phyloP scores from a whole-genome alignment of 768 basidiomycete species.

The Royoungia palumana region DNA sequence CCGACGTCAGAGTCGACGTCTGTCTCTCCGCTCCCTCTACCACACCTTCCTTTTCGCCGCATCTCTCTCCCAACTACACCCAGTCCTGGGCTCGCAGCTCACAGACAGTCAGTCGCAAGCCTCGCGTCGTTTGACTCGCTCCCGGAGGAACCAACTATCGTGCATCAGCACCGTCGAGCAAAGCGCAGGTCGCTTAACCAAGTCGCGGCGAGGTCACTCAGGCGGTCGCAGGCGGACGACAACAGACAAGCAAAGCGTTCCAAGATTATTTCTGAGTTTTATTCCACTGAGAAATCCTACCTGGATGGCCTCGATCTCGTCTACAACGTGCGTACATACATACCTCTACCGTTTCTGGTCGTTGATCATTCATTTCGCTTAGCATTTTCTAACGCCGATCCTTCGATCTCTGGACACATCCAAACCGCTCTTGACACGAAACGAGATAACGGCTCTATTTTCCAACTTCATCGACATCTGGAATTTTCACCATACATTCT shows the following conservation, averaged over 20 bases:
- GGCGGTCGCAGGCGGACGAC: constrained; percentile 42
- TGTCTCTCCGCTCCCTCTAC: constrained; percentile 34
- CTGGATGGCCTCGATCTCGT: constrained; percentile 80
- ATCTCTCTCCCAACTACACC: constrained; percentile 59
- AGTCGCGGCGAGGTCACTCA: constrained; percentile 16
- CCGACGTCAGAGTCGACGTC: constrained; percentile 29
- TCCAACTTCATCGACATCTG: constrained; percentile 90
- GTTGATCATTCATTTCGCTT: constrained; percentile 1
- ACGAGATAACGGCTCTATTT: constrained; percentile 70
- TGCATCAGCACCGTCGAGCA: constrained; percentile 29
- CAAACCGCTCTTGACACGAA: constrained; percentile 64
- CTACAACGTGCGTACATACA: constrained; percentile 61
- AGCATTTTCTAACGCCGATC: constrained; percentile 84
- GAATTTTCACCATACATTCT: constrained; percentile 81
- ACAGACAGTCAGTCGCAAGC: constrained; percentile 67
- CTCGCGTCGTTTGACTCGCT: constrained; percentile 73
- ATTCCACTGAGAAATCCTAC: constrained; percentile 77
- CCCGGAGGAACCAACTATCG: constrained; percentile 42
- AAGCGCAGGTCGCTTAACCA: constrained; percentile 36
- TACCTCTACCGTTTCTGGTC: neutral
- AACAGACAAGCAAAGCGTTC: constrained; percentile 53
- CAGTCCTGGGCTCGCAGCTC: constrained; percentile 34
- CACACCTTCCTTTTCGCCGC: constrained; percentile 59
- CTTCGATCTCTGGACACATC: constrained; percentile 68
- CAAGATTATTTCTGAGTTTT: constrained; percentile 77